Evolutionary conservation across 2,329 filamentous ascomycete genomes (phyloP).

Genomic region (Tolypocladium nubicola): DNA sequence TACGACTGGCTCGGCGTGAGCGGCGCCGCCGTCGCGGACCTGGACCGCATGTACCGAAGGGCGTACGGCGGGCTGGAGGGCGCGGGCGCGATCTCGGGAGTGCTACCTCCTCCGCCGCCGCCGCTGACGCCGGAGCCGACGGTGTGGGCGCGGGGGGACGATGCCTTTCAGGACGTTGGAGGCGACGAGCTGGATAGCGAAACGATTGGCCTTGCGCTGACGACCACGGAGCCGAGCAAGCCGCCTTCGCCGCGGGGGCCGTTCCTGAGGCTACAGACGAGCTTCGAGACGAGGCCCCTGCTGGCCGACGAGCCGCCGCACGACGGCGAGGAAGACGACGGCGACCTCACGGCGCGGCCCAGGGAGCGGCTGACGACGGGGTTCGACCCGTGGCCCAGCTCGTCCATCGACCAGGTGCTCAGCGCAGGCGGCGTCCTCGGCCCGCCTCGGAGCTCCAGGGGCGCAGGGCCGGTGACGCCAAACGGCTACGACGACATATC

Average conservation of each 20-base stretch:
- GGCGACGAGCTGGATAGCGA: slow-evolving; percentile 6
- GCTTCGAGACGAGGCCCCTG: slow-evolving; percentile 16
- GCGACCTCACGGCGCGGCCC: slow-evolving; percentile 26
- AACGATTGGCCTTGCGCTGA: slow-evolving; percentile 13
- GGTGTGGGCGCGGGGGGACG: slow-evolving; percentile 5
- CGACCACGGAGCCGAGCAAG: slow-evolving; percentile 11
- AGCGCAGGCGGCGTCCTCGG: slow-evolving; percentile 13
- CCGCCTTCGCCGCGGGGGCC: slow-evolving; percentile 15
- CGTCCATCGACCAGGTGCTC: slow-evolving; percentile 35
- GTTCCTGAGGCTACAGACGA: slow-evolving; percentile 32
- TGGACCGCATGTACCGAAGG: slow-evolving; percentile 44
- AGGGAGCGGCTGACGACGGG: slow-evolving; percentile 16
- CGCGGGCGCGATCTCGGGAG: slow-evolving; percentile 33
- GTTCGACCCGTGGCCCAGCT: slow-evolving; percentile 17
- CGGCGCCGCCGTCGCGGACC: slow-evolving; percentile 37
- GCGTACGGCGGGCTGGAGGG: slow-evolving; percentile 41
- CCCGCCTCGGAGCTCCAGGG: slow-evolving; percentile 9
- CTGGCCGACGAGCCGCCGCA: background rate
- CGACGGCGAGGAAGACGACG: slow-evolving; percentile 17
- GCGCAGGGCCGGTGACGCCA: slow-evolving; percentile 41
- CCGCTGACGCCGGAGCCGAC: slow-evolving; percentile 9
- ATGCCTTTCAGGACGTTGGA: slow-evolving; percentile 11
- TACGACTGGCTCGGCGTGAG: slow-evolving; percentile 49
- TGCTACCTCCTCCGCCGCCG: slow-evolving; percentile 8
- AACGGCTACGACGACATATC: slow-evolving; percentile 53